Evolutionary conservation across 345 rosid genomes (phyloP).

Genomic region (Citropsis articulata): DNA sequence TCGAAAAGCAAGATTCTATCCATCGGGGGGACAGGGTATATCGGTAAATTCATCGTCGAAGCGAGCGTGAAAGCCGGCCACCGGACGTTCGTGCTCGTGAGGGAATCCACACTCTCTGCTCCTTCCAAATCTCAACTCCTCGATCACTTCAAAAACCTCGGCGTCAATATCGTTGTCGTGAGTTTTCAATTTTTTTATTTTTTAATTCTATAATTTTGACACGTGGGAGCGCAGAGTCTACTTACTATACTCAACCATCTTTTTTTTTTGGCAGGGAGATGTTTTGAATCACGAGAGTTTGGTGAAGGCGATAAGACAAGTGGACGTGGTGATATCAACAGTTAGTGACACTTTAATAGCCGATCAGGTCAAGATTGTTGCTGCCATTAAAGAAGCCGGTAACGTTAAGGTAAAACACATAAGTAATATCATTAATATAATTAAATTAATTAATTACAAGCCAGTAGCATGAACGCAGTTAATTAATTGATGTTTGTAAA

Average conservation of each 20-base stretch:
- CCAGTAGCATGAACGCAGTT: too few species aligned
- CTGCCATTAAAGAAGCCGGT: slow-evolving; percentile 68
- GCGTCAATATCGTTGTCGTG: too few species aligned
- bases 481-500: neutral
- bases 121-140: neutral
- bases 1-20: too few species aligned
- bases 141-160: too few species aligned
- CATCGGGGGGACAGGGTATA: slow-evolving; percentile 12
- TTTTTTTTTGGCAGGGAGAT: slow-evolving; percentile 50
- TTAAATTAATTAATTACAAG: too few species aligned
- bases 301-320: slow-evolving; percentile 52
- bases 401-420: slow-evolving; percentile 39
- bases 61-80: slow-evolving; percentile 19
- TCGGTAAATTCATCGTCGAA: slow-evolving; percentile 13
- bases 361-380: slow-evolving; percentile 46
- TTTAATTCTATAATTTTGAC: neutral
- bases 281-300: slow-evolving; percentile 44
- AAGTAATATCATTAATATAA: too few species aligned
- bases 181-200: neutral
- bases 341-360: slow-evolving; percentile 32
- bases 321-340: slow-evolving; percentile 53
- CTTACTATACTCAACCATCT: too few species aligned
- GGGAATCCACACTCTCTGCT: slow-evolving; percentile 5
- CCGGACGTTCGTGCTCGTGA: slow-evolving; percentile 8
- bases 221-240: too few species aligned